These are phyloP conservation scores for Cutaneotrichosporon spelunceum DNA, from an alignment of 1,284 basidiomycete genomes.

Conservation along the genomic window DNA sequence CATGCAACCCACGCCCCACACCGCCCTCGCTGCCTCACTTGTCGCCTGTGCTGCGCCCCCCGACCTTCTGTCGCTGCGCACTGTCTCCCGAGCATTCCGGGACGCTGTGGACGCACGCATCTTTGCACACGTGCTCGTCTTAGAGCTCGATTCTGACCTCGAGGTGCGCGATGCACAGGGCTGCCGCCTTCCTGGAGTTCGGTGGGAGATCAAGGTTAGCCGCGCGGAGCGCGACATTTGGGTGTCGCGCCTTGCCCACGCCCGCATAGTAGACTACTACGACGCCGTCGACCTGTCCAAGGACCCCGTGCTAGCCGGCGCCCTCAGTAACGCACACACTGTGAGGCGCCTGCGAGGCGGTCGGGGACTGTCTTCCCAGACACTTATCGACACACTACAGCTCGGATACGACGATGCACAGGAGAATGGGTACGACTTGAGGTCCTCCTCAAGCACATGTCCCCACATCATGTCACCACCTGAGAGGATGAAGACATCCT, in stretches of 20 bases:
- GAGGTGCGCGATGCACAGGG: constrained; percentile 8
- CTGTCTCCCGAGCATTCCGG: constrained; percentile 4
- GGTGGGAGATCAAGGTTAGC: constrained; percentile 2
- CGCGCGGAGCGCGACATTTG: not conserved
- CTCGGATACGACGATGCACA: constrained; percentile 8
- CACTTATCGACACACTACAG: constrained; percentile 10
- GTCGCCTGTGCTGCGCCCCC: constrained; percentile 1
- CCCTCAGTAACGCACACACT: not conserved
- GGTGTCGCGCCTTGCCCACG: not conserved
- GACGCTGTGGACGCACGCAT: constrained; percentile 9
- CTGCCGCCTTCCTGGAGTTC: constrained; percentile 11
- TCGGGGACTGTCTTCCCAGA: not conserved
- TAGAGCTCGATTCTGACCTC: constrained; percentile 9
- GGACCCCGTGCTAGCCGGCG: constrained; percentile 9
- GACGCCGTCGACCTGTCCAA: constrained; percentile 8
- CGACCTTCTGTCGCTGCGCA: constrained; percentile 9
- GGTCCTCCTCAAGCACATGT: constrained; percentile 34
- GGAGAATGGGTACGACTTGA: constrained; percentile 13
- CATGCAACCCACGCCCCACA: not conserved
- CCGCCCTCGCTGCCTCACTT: constrained; percentile 5
- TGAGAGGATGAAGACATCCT: constrained; percentile 33
- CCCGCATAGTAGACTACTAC: constrained; percentile 13
- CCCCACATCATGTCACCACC: constrained; percentile 28
- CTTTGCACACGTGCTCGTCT: constrained; percentile 3
- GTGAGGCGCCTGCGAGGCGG: constrained; percentile 9